Conservation (phyloP, 2,329 filamentous ascomycete species). For the Xylaria sp. region DNA sequence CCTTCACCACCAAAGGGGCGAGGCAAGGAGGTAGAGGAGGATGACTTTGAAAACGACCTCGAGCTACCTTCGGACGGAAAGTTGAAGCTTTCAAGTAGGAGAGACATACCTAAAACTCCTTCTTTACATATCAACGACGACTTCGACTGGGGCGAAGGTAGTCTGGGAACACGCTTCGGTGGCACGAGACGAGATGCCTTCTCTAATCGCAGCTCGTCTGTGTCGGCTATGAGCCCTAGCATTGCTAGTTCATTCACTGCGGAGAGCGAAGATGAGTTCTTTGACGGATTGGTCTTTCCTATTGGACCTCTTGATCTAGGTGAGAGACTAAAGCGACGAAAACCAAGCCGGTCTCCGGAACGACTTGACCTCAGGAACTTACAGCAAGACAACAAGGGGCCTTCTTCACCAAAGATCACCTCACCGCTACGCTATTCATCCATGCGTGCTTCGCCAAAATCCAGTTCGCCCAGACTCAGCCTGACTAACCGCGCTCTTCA, state of each 20-base stretch:
- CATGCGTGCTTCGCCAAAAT: constrained; percentile 23
- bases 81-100: constrained; percentile 70
- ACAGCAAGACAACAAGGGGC: constrained; percentile 17
- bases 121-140: constrained; percentile 72
- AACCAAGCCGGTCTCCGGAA: constrained; percentile 51
- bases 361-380: constrained; percentile 10
- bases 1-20: constrained; percentile 63
- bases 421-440: constrained; percentile 25
- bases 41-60: constrained; percentile 78
- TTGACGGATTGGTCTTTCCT: constrained; percentile 89
- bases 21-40: constrained; percentile 60
- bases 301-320: constrained; percentile 84
- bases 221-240: constrained; percentile 90
- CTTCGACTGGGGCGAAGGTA: constrained; percentile 94
- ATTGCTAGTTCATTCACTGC: constrained; percentile 89
- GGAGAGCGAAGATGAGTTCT: constrained; percentile 92
- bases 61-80: constrained; percentile 75
- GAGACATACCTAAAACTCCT: constrained; percentile 71
- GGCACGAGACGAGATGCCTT: constrained; percentile 84
- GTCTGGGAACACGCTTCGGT: constrained; percentile 87
- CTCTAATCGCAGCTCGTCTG: constrained; percentile 84
- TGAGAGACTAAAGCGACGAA: constrained; percentile 78
- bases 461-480: constrained; percentile 12
- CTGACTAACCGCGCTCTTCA: constrained; percentile 43
- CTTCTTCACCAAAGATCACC: constrained; percentile 23